Conservation (phyloP, 1,139 yeast species). For the Scheffersomyces titani region DNA sequence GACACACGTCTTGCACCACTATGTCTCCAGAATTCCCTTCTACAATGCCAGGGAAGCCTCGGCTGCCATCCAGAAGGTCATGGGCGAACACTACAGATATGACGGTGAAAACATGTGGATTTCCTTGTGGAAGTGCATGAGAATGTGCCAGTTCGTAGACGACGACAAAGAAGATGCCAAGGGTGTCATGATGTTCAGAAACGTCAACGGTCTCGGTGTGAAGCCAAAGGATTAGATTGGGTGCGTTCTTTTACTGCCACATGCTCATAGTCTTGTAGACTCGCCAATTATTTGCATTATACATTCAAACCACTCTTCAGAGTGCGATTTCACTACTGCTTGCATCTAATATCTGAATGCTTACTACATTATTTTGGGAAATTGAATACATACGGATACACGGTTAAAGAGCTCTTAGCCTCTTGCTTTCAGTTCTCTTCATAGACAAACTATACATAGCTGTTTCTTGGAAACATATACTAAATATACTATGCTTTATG, state of each 20-base stretch:
- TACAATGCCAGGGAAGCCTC: constrained; percentile 64
- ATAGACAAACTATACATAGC: background rate
- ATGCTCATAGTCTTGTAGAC: background rate
- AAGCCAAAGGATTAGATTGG: constrained; percentile 14
- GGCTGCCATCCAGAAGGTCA: constrained; percentile 57
- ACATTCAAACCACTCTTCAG: background rate
- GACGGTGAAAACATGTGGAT: constrained; percentile 59
- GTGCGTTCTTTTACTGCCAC: background rate
- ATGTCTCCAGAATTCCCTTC: constrained; percentile 62
- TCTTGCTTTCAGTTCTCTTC: background rate
- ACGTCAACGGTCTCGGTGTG: constrained; percentile 49
- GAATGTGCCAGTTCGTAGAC: constrained; percentile 61
- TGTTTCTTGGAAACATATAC: background rate
- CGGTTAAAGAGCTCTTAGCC: background rate
- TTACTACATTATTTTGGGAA: background rate
- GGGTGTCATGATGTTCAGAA: constrained; percentile 64
- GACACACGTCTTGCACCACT: constrained; percentile 65
- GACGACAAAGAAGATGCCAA: constrained; percentile 40
- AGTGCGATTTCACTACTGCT: background rate
- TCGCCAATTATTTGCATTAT: background rate
- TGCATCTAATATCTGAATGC: background rate
- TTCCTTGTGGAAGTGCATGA: constrained; percentile 55
- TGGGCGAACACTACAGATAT: constrained; percentile 59
- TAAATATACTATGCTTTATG: background rate
- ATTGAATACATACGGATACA: background rate